A percentile compares a stretch with the other conserved stretches of the same genome.
Conservation (phyloP, 352 stramenopile species). For the Aphanomyces euteiches region DNA sequence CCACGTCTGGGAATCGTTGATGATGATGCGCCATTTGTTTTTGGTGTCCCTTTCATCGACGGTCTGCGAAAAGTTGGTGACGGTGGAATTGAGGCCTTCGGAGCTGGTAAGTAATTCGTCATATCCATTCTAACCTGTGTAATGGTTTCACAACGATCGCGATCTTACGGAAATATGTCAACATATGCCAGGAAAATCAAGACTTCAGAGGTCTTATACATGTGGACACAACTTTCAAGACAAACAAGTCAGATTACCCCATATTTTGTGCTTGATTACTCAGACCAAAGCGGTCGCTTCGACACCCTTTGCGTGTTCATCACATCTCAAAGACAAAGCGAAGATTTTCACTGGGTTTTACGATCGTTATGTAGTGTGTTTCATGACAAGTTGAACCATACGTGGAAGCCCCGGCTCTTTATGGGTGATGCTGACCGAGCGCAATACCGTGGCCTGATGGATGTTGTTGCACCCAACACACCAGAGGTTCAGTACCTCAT, state of each 20-base stretch:
- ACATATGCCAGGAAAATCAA: not conserved
- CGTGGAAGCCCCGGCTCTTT: not conserved
- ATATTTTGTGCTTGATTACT: not conserved
- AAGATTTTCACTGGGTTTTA: not conserved
- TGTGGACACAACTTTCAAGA: not conserved
- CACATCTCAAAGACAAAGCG: not conserved
- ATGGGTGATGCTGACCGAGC: not conserved
- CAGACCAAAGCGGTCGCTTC: not conserved
- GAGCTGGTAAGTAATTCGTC: not conserved
- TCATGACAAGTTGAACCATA: not conserved
- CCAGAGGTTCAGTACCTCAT: not conserved
- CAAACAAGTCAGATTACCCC: not conserved
- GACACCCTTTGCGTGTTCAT: not conserved
- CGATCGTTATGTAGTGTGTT: not conserved
- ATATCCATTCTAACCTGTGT: not conserved
- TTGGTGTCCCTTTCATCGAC: not conserved
- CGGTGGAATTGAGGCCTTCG: not conserved
- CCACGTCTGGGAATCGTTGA: not conserved
- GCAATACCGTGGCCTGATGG: not conserved
- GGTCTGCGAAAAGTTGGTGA: not conserved
- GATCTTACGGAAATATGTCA: not conserved
- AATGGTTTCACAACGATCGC: not conserved
- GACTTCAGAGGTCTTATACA: not conserved
- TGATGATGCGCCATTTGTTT: not conserved
- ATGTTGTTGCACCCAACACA: not conserved